Percentiles rank a stretch among this genome's conserved stretches.
Conservation (phyloP, 345 rosid species). For the Eucalyptus curtisii region DNA sequence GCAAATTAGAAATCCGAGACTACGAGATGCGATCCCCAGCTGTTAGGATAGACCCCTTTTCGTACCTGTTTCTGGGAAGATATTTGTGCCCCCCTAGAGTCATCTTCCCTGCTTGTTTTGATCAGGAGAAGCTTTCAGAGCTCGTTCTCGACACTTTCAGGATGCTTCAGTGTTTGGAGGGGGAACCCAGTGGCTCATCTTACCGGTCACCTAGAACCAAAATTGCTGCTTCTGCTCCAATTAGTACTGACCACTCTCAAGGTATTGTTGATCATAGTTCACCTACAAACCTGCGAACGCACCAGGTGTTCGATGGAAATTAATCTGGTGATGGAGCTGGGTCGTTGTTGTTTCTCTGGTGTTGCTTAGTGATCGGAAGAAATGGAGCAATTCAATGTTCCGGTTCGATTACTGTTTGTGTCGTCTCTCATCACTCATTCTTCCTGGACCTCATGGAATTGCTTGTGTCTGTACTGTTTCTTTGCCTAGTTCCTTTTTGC, state of each 20-base stretch:
- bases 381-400: background rate
- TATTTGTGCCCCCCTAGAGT: no score
- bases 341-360: no score
- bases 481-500: background rate
- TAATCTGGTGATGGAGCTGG: no score
- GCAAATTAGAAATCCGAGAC: conserved; percentile 44
- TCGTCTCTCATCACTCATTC: no score
- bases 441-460: background rate
- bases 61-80: background rate
- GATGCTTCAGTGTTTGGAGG: conserved; percentile 93
- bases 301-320: no score
- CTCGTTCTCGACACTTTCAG: conserved; percentile 79
- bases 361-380: no score
- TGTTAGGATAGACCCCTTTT: background rate
- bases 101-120: background rate
- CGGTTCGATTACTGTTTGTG: no score
- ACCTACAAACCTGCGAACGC: conserved; percentile 63
- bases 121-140: conserved; percentile 86
- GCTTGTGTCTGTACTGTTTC: background rate
- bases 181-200: conserved; percentile 91
- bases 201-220: conserved; percentile 38
- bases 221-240: conserved; percentile 38
- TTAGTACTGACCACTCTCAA: conserved; percentile 37
- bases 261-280: conserved; percentile 74
- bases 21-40: conserved; percentile 56